Base-by-base conservation (phyloP, 1,139 yeast genomes). In the Spathaspora sp. region DNA sequence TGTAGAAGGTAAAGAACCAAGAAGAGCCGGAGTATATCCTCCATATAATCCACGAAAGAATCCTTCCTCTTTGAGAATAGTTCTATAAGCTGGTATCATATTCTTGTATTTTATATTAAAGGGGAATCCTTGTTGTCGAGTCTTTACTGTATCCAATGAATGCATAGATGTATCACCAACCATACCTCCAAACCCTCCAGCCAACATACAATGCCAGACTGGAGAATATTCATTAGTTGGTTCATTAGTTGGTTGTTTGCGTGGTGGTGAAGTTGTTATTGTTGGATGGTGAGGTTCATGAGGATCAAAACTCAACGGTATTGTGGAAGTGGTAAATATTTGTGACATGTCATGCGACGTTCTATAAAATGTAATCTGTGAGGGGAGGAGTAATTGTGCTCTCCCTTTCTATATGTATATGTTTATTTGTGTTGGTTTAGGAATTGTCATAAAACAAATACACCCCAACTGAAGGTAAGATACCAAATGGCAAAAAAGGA, bases 171-270 rank as follows among this genome's bases (percentile, higher is more conserved):
- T 79, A 60, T 93, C 99, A 13, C 98, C 99, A 34, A 91, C 82
- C 50, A 89, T 83, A 1, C 99, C 99, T 7, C 99, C 99, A 43
- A 91, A 70, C 1, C 97, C 97, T 37, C 99, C 99, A 0, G 98
- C 97, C 29, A 87, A 48, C 74, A 86, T 75, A 57, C 91, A 85
- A 55, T 82, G 78, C 54, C 78, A 47, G n/a, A 85, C 65, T 1
- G 88, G 82, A 11, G 77, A 67, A 7, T 11, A 34, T 17, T 37
- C 47, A 38, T 33, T 9, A 13, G 39, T 5, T 24, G 42, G 29
- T 24, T 34, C 18, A n/a, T 45, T 41, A 9, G 41, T 8, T 47
- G 47, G 39, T 44, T 42, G 27, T n/a, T 39, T 42, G 4, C 13
- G 26, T 7, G 46, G 36, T 1, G 41, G 43, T 16, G 50, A 33